Percentiles rank a stretch among this genome's conserved stretches.
These are phyloP conservation scores for Suillus cothurnatus DNA, from an alignment of 768 basidiomycete genomes.

Conservation along the genomic window DNA sequence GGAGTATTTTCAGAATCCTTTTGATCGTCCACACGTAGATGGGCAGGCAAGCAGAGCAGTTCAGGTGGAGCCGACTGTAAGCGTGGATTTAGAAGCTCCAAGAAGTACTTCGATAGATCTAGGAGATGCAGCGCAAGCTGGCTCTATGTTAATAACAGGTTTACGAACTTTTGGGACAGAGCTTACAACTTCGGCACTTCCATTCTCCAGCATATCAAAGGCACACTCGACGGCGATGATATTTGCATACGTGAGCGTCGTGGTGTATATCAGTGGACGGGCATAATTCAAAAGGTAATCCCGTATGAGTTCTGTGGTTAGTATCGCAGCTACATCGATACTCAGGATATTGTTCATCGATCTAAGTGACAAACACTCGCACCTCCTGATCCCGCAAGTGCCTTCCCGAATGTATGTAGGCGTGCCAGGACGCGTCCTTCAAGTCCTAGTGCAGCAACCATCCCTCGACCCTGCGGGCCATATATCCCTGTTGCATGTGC, in stretches of 20 bases:
- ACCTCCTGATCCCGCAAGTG: constrained; percentile 86
- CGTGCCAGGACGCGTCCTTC: constrained; percentile 74
- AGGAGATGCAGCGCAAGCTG: constrained; percentile 32
- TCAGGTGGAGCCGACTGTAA: constrained; percentile 30
- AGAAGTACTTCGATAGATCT: constrained; percentile 32
- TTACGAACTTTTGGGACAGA: constrained; percentile 3
- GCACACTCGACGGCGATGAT: constrained; percentile 76
- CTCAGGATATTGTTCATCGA: not conserved
- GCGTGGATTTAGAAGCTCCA: constrained; percentile 32
- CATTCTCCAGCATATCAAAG: constrained; percentile 76
- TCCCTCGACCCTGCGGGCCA: constrained; percentile 73
- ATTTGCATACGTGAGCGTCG: constrained; percentile 75
- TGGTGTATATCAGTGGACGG: constrained; percentile 89
- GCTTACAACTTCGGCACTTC: constrained; percentile 55
- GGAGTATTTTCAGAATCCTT: not conserved
- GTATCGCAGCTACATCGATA: constrained; percentile 61
- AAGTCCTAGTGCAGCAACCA: constrained; percentile 70
- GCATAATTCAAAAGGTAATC: constrained; percentile 93
- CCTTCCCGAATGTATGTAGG: constrained; percentile 93
- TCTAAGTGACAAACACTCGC: constrained; percentile 29
- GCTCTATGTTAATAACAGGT: constrained; percentile 33
- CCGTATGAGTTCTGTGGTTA: constrained; percentile 71
- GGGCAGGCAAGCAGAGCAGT: constrained; percentile 28
- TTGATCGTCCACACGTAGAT: constrained; percentile 13
- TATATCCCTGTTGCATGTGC: constrained; percentile 94